A percentile compares a stretch with the other conserved stretches of the same genome.
These are phyloP conservation scores for Danielia reshetovae DNA, from an alignment of 805 yeast species.

Conservation along the genomic window DNA sequence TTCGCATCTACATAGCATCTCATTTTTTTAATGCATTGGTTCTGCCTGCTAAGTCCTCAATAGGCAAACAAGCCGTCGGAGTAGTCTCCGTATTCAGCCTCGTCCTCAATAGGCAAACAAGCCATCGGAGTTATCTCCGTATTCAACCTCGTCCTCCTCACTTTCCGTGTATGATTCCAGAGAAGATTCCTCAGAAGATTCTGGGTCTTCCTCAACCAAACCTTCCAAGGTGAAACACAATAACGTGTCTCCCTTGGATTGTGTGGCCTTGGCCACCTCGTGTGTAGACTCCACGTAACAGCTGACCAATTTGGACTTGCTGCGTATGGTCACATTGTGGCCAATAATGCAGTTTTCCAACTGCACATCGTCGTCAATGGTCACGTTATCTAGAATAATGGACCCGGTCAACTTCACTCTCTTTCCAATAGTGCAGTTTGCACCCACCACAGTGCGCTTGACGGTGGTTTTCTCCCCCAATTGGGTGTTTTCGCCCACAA, in stretches of 20 bases:
- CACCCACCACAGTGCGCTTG: slow-evolving; percentile 79
- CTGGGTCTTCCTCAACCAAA: slow-evolving; percentile 30
- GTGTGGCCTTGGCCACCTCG: slow-evolving; percentile 54
- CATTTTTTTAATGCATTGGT: neutral
- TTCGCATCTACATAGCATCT: too few species aligned
- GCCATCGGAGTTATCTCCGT: slow-evolving; percentile 57
- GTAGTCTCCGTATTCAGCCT: slow-evolving; percentile 51
- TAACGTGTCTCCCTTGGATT: slow-evolving; percentile 57
- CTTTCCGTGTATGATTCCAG: slow-evolving; percentile 43
- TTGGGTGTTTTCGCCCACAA: slow-evolving; percentile 63
- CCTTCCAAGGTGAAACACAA: slow-evolving; percentile 41
- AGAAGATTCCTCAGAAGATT: slow-evolving; percentile 30
- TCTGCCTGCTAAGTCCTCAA: slow-evolving; percentile 9
- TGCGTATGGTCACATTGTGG: slow-evolving; percentile 54
- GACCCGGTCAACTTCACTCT: slow-evolving; percentile 88
- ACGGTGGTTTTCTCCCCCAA: slow-evolving; percentile 83
- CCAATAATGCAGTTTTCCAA: slow-evolving; percentile 90
- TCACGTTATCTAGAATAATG: slow-evolving; percentile 66
- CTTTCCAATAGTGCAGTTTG: slow-evolving; percentile 71
- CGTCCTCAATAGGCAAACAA: slow-evolving; percentile 36
- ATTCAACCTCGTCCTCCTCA: slow-evolving; percentile 42
- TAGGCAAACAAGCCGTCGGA: slow-evolving; percentile 48
- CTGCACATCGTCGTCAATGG: slow-evolving; percentile 71
- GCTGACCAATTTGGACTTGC: slow-evolving; percentile 63
- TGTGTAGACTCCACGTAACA: slow-evolving; percentile 85